These are phyloP conservation scores for Sporisorium exsertum DNA, from an alignment of 1,284 basidiomycete species.

Conservation along the genomic window DNA sequence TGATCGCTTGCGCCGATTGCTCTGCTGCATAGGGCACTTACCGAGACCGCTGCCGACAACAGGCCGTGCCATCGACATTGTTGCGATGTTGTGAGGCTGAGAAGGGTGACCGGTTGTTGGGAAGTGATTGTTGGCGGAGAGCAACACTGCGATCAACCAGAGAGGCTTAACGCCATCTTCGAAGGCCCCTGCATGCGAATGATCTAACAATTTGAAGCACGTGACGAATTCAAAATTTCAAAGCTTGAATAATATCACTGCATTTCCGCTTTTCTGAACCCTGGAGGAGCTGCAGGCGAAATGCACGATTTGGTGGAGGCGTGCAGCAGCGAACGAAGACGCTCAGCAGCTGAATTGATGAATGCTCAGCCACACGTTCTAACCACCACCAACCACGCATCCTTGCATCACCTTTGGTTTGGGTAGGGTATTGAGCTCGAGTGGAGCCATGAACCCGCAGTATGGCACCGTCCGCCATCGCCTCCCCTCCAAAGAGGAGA, in stretches of 20 bases:
- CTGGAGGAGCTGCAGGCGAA: constrained; percentile 19
- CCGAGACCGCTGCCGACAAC: constrained; percentile 59
- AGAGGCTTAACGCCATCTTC: neutral
- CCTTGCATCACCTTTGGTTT: neutral
- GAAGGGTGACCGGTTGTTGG: neutral
- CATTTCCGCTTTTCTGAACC: constrained; percentile 34
- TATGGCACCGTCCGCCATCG: constrained; percentile 35
- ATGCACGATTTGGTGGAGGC: constrained; percentile 33
- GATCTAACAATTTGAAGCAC: constrained; percentile 19
- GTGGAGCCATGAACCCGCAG: constrained; percentile 20
- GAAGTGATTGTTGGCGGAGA: constrained; percentile 6
- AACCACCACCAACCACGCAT: constrained; percentile 1
- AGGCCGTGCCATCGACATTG: constrained; percentile 46
- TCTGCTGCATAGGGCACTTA: constrained; percentile 14
- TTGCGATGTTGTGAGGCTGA: constrained; percentile 7
- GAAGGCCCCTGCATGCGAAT: constrained; percentile 28
- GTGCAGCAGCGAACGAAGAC: constrained; percentile 16
- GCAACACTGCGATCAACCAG: constrained; percentile 9
- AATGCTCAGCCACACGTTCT: constrained; percentile 27
- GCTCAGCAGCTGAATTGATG: neutral
- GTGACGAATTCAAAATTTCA: constrained; percentile 1
- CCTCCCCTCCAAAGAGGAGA: constrained; percentile 43
- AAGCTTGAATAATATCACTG: constrained; percentile 2
- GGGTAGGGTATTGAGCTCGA: neutral
- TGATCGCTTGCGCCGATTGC: neutral